These are phyloP conservation scores for Boletus pseudopeckii DNA, from an alignment of 768 basidiomycete species.

Conservation along the genomic window DNA sequence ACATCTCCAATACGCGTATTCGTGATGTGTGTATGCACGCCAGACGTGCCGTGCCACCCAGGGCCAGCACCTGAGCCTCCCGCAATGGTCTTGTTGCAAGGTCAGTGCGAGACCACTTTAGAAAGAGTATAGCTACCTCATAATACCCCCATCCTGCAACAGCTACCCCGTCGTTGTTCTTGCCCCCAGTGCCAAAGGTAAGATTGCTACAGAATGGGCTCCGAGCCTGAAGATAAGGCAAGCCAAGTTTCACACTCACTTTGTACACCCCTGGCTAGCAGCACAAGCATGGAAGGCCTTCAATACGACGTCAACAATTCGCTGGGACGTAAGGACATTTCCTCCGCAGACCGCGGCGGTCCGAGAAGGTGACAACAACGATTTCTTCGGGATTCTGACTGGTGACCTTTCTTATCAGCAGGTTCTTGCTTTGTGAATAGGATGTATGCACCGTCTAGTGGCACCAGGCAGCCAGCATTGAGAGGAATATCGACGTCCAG, in stretches of 20 bases:
- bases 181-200: conserved; percentile 88
- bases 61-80: conserved; percentile 93
- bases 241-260: conserved; percentile 45
- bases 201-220: conserved; percentile 55
- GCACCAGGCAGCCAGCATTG: conserved; percentile 91
- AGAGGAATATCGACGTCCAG: conserved; percentile 84
- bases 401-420: conserved; percentile 1
- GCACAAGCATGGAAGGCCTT: conserved; percentile 91
- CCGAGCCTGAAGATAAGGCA: too few species aligned
- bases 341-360: conserved; percentile 93
- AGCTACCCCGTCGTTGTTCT: conserved; percentile 71
- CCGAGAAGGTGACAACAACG: conserved; percentile 74
- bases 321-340: conserved; percentile 86
- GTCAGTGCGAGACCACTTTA: not conserved
- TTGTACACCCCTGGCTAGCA: conserved; percentile 91
- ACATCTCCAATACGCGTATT: conserved; percentile 92
- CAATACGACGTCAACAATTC: conserved; percentile 92
- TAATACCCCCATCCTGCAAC: conserved; percentile 89
- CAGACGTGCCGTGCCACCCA: conserved; percentile 86
- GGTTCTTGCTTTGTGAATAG: not conserved
- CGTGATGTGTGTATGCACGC: conserved; percentile 92
- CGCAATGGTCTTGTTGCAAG: conserved; percentile 64
- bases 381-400: conserved; percentile 81
- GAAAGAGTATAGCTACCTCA: conserved; percentile 43
- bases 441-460: conserved; percentile 59